These are phyloP conservation scores for Eucalyptus microcorys DNA, from an alignment of 345 rosid genomes.

Conservation along the genomic window DNA sequence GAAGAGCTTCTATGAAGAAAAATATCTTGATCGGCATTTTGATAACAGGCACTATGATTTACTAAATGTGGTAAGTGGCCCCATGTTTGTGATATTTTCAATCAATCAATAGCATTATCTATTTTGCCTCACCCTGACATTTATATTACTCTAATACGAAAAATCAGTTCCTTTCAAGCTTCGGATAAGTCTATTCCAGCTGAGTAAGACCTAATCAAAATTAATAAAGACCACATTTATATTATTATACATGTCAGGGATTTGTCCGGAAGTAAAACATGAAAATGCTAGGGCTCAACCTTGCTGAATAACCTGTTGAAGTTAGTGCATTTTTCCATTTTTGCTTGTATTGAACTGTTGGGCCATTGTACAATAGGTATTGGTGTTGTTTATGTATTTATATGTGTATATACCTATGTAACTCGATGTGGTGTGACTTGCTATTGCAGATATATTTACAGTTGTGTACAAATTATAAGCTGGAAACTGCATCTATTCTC, in stretches of 20 bases:
- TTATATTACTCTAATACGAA: not conserved
- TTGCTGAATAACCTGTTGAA: not conserved
- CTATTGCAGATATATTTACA: not conserved
- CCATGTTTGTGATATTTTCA: not conserved
- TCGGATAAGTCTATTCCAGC: not conserved
- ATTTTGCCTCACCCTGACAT: not conserved
- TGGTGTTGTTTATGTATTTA: not conserved
- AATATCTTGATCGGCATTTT: conserved; percentile 51
- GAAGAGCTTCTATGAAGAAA: conserved; percentile 57
- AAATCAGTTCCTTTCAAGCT: not conserved
- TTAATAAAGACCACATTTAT: not conserved
- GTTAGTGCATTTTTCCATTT: not conserved
- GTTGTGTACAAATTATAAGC: not conserved
- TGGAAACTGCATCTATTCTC: not conserved
- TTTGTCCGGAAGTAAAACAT: not conserved
- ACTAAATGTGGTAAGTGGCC: conserved; percentile 37
- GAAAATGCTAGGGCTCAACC: not conserved
- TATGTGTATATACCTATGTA: not conserved
- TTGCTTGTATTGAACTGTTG: not conserved
- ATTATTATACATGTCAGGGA: not conserved
- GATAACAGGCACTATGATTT: conserved; percentile 43
- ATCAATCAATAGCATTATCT: not conserved
- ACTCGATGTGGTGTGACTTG: not conserved
- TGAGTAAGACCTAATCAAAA: not conserved
- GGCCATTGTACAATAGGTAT: not conserved